A percentile compares a stretch with the other conserved stretches of the same genome.
Conservation (phyloP, 768 basidiomycete species). For the Trametes gibbosa region DNA sequence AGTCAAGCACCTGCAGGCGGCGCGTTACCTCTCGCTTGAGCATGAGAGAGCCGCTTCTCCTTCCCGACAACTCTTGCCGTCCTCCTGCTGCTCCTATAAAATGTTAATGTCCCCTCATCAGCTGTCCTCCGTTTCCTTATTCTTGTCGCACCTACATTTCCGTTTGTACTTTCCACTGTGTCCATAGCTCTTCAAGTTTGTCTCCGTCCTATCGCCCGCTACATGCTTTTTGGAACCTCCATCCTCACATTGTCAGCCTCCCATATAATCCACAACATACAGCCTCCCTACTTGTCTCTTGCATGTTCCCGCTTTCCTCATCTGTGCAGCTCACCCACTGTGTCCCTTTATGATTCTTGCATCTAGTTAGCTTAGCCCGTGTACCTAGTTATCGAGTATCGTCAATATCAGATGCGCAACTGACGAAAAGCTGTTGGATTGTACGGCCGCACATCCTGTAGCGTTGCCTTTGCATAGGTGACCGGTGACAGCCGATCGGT, state of each 20-base stretch:
- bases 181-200: not conserved
- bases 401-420: too few relatives aligned
- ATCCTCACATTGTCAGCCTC: not conserved
- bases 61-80: not conserved
- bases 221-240: not conserved
- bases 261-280: not conserved
- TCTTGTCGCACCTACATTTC: not conserved
- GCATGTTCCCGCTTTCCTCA: not conserved
- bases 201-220: not conserved
- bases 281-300: not conserved
- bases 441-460: too few relatives aligned
- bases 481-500: too few relatives aligned
- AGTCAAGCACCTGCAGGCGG: conserved; percentile 10
- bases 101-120: not conserved
- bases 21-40: not conserved
- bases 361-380: not conserved
- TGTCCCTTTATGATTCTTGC: not conserved
- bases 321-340: not conserved
- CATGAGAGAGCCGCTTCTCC: not conserved
- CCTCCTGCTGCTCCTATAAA: not conserved
- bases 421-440: too few relatives aligned
- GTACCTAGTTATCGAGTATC: not conserved
- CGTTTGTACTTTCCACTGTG: not conserved
- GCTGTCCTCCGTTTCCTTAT: not conserved
- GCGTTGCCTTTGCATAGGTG: too few relatives aligned